phyloP scores from a whole-genome alignment of 352 stramenopile genomes.

The Globisporangium nagaii region DNA sequence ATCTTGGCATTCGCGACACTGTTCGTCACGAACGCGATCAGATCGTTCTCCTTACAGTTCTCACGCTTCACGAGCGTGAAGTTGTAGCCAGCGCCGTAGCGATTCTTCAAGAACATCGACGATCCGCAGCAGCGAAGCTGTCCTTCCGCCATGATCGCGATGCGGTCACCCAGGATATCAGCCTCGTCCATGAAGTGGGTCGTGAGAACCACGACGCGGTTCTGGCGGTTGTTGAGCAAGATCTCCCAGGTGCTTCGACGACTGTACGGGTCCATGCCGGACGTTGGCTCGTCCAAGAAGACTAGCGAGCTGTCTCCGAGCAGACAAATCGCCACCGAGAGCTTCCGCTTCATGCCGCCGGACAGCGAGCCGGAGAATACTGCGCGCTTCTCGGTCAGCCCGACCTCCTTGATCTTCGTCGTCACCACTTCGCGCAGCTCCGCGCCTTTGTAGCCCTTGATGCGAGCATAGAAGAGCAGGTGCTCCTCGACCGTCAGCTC shows the following conservation, averaged over 20 bases:
- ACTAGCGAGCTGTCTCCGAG: conserved; percentile 81
- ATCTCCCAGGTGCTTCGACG: conserved; percentile 89
- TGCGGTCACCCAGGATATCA: conserved; percentile 73
- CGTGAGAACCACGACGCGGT: conserved; percentile 76
- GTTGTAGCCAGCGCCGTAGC: conserved; percentile 36
- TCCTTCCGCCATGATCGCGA: conserved; percentile 78
- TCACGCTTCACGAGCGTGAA: conserved; percentile 28
- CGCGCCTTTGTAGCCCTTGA: conserved; percentile 51
- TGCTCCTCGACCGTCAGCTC: conserved; percentile 84
- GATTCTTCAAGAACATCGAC: conserved; percentile 75
- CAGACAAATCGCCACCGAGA: conserved; percentile 88
- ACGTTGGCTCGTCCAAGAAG: conserved; percentile 90
- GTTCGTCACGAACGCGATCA: conserved; percentile 35
- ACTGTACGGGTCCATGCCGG: conserved; percentile 94
- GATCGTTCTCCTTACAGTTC: conserved; percentile 17
- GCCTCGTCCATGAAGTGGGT: conserved; percentile 95
- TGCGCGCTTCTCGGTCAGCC: conserved; percentile 47
- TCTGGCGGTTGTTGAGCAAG: conserved; percentile 35
- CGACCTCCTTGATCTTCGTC: conserved; percentile 38
- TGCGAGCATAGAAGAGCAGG: conserved; percentile 51
- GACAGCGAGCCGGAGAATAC: conserved; percentile 51
- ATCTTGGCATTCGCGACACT: conserved; percentile 44
- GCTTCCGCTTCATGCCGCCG: conserved; percentile 89
- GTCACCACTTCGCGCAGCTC: conserved; percentile 30
- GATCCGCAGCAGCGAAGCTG: conserved; percentile 40